Base-by-base conservation (phyloP, 2,329 filamentous ascomycete genomes). In the Elsinoe arachidis region DNA sequence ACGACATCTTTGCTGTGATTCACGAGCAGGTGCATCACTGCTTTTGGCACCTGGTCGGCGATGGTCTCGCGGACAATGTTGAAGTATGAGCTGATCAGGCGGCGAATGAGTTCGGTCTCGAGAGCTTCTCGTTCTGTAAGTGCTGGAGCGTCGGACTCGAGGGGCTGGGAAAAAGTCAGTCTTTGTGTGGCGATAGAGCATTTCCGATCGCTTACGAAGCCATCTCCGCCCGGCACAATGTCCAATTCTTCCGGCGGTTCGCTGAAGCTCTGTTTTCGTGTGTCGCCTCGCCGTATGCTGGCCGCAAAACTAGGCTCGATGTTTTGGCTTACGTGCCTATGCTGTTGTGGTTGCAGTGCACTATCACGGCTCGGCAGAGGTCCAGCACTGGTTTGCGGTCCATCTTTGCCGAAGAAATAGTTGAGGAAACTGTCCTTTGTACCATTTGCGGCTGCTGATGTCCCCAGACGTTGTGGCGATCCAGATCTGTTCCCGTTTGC, bases 1-100 rank as follows among this genome's bases (percentile, higher is more conserved):
- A 99, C 91, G 11, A 92, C 92, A 64, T 99, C 93, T 73, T 97
- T 96, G 75, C 89, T 95, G 77, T 96, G 89, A 74, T 99, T 99
- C 69, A 99, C 93, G 34, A 99, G 82, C 47, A 99, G 82, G 71
- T 99, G 93, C 93, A 99, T 99, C 65, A 99, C 87, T 4, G 93
- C 93, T 76, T 99, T 99, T 63, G 93, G 93, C 10, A 99, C 93
- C 74, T 97, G 92, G 70, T 99, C 93, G 44, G 92, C 92, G 66
- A 96, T 96, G n/a, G 90, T 92, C 74, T 99, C 93, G 61, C 93
- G 88, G 47, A 99, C 93, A 67, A 99, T 99, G 72, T 96, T 95
- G 79, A 99, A 99, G 78, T 99, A 99, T 1, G 91, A 96, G 33
- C 89, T 95, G 71, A 99, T 99, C 58, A 99, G 82, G 47, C 91